Evolutionary conservation across 768 basidiomycete genomes (phyloP).

Genomic region (Suillus spraguei): DNA sequence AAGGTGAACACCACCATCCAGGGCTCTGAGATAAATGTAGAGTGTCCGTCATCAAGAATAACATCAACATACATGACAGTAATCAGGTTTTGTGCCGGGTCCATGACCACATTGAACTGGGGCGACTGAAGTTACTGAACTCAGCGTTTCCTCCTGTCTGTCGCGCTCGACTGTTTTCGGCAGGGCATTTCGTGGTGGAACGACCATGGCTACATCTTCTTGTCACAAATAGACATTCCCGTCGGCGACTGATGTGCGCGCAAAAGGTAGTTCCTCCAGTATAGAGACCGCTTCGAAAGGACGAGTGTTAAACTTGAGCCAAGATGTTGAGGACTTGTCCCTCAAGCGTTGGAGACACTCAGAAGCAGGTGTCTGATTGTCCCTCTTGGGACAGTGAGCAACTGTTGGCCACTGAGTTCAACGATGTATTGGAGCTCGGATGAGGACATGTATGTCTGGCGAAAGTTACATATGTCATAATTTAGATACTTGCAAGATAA

Average conservation of each 20-base stretch:
- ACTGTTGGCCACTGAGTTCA: not conserved
- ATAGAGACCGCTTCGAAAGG: not conserved
- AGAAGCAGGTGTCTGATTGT: not conserved
- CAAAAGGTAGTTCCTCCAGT: not conserved
- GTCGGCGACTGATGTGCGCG: not conserved
- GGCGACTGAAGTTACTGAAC: not conserved
- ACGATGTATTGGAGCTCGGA: not conserved
- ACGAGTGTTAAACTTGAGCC: not conserved
- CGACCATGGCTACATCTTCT: not conserved
- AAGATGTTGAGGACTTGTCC: not conserved
- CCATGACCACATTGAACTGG: not conserved
- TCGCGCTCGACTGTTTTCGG: not conserved
- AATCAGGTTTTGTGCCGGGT: not conserved
- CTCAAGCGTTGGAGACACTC: not conserved
- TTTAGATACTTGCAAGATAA: not conserved
- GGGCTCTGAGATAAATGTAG: not conserved
- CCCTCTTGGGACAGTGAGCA: not conserved
- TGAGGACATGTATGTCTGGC: not conserved
- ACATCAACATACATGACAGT: not conserved
- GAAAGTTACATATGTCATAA: too few relatives aligned
- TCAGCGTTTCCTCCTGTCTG: not conserved
- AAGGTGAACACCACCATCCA: not conserved
- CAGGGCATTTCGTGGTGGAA: not conserved
- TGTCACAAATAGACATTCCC: not conserved
- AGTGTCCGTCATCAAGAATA: too few relatives aligned